phyloP scores from a whole-genome alignment of 2,329 filamentous ascomycete species.

The Diaporthe aspalathi region DNA sequence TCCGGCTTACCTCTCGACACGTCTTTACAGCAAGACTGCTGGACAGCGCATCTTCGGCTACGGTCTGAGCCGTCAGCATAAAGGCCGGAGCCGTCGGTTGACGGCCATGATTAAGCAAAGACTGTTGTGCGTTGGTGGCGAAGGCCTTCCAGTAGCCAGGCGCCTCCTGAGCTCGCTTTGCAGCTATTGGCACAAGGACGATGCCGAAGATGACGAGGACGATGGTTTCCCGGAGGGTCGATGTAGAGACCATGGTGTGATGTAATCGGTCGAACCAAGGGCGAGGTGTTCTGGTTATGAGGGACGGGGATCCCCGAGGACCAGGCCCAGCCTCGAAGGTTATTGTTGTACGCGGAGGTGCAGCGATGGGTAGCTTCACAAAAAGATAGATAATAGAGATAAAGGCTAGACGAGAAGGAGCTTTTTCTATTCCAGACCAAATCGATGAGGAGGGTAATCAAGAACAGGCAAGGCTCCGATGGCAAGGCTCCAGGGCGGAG shows the following conservation, averaged over 20 bases:
- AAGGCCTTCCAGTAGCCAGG: constrained; percentile 38
- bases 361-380: neutral
- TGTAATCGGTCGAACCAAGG: neutral
- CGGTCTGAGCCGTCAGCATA: neutral
- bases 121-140: constrained; percentile 14
- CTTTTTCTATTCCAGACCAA: neutral
- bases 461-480: neutral
- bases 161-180: constrained; percentile 39
- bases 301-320: constrained; percentile 1
- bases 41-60: neutral
- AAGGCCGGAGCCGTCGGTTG: neutral
- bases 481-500: neutral
- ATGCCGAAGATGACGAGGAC: constrained; percentile 38
- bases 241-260: constrained; percentile 31
- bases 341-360: constrained; percentile 6
- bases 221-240: constrained; percentile 36
- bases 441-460: neutral
- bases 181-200: constrained; percentile 39
- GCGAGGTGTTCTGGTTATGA: constrained; percentile 9
- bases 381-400: no score
- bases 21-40: neutral
- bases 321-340: constrained; percentile 3
- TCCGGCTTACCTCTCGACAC: neutral
- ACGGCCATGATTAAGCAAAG: neutral
- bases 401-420: constrained; percentile 16